A percentile compares a stretch with the other conserved stretches of the same genome.
These are phyloP conservation scores for Colletotrichum lentis DNA, from an alignment of 2,329 filamentous ascomycete genomes.

Conservation along the genomic window DNA sequence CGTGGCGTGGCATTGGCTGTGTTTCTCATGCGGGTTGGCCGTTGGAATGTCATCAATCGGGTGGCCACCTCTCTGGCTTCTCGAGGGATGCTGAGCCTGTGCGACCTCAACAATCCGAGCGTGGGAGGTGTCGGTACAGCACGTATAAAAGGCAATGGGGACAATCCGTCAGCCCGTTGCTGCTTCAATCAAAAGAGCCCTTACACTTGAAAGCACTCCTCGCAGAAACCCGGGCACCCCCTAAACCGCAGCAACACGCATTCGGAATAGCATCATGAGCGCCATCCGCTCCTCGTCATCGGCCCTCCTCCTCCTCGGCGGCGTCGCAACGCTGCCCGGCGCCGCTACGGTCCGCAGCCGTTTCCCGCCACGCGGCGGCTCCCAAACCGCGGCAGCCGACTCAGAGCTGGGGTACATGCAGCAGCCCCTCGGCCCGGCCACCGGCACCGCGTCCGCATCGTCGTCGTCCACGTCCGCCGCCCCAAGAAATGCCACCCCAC, in stretches of 20 bases:
- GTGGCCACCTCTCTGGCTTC: slow-evolving; percentile 17
- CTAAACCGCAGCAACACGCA: no score
- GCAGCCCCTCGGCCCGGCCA: slow-evolving; percentile 32
- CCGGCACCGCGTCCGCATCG: neutral
- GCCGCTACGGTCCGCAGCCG: slow-evolving; percentile 39
- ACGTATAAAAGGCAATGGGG: slow-evolving; percentile 8
- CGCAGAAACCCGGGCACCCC: neutral
- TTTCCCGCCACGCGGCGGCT: slow-evolving; percentile 24
- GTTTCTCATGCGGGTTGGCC: slow-evolving; percentile 26
- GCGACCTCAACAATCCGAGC: slow-evolving; percentile 28
- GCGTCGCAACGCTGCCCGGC: slow-evolving; percentile 40
- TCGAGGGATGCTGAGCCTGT: slow-evolving; percentile 12
- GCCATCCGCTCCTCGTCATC: slow-evolving; percentile 36
- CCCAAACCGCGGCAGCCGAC: slow-evolving; percentile 11
- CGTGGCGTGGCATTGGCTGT: slow-evolving; percentile 26
- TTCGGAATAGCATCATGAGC: slow-evolving; percentile 16
- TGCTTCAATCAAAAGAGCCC: neutral
- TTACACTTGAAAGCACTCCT: slow-evolving; percentile 16
- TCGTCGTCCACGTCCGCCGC: neutral
- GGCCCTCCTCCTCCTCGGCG: slow-evolving; percentile 40
- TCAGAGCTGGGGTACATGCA: slow-evolving; percentile 35
- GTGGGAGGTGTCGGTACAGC: neutral
- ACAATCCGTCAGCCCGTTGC: neutral
- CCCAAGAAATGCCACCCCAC: neutral
- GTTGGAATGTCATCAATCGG: slow-evolving; percentile 20